A percentile compares a stretch with the other conserved stretches of the same genome.
These are phyloP conservation scores for Colletotrichum echinochloae DNA, from an alignment of 2,329 filamentous ascomycete genomes.

Conservation along the genomic window DNA sequence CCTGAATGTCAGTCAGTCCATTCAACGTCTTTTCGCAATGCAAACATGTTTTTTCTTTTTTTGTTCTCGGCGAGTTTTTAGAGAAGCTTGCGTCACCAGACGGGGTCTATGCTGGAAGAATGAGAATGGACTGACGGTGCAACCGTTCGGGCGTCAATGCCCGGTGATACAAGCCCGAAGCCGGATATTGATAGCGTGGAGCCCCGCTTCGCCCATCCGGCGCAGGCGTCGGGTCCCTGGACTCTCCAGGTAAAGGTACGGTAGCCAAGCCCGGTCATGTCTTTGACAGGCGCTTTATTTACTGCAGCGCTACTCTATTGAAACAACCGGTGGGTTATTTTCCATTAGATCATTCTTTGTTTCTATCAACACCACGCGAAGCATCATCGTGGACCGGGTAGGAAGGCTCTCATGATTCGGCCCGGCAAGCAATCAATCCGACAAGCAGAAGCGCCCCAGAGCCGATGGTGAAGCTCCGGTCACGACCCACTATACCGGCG, in stretches of 20 bases:
- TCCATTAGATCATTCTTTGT: neutral
- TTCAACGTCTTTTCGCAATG: neutral
- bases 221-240: neutral
- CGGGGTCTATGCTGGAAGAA: neutral
- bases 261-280: neutral
- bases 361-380: neutral
- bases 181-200: neutral
- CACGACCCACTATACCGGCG: neutral
- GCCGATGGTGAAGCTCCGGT: neutral
- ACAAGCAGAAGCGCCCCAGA: neutral
- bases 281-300: neutral
- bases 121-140: too few species aligned
- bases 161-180: neutral
- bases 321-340: accelerated
- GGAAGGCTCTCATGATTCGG: neutral
- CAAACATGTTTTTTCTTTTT: too few species aligned
- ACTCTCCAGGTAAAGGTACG: too few species aligned
- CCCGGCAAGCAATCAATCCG: neutral
- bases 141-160: neutral
- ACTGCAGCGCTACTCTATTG: neutral
- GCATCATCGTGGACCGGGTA: neutral
- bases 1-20: neutral
- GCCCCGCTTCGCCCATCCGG: neutral
- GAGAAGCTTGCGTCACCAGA: neutral
- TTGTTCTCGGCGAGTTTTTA: neutral